Evolutionary conservation across 2,329 filamentous ascomycete genomes (phyloP), one percentile per base, ranked within the genome.

Genomic region (Fusarium sp.): DNA sequence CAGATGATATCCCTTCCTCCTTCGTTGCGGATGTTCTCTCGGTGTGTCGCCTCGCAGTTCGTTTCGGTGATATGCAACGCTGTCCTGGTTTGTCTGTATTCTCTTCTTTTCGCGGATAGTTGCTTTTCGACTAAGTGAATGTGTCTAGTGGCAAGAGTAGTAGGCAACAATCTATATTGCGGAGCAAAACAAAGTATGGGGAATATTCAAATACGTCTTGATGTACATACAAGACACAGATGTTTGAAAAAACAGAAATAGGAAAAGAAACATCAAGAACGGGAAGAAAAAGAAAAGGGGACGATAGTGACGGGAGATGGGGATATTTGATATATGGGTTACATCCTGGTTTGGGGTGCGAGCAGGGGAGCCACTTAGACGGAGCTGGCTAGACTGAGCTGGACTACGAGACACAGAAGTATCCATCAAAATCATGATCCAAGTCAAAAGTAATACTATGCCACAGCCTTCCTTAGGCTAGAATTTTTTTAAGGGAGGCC

Each of bases 301-400:
- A 71, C 38, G 66, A 56, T 45, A 41, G 45, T 41, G 70, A 72
- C 39, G 47, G 66, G 53, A 70, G 49, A 71, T 57, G 58, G 70
- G 70, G 70, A 70, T 73, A 72, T 73, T 65, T 66, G 56, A 68
- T 72, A 69, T 72, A 63, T 65, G 68, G 68, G 65, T 64, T 64
- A 64, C 58, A 64, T 42, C 49, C 62, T 64, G 62, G 60, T 54
- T 64, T 44, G 59, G 49, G 49, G 22, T 53, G 49, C 33, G 49
- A 52, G 47, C 18, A 53, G 33, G 33, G 62, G 65, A 67, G 69
- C 62, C 65, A 72, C 70, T 72, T 68, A 54, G 62, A 70, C 68
- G 64, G 67, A 65, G 47, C 53, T 47, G 29, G 53, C 53, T 56
- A 56, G 53, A 53, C 49, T 47, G 53, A n/a, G 22, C 49, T 53